Base-by-base conservation (phyloP, 2,329 filamentous ascomycete species). In the Fusarium sacchari region DNA sequence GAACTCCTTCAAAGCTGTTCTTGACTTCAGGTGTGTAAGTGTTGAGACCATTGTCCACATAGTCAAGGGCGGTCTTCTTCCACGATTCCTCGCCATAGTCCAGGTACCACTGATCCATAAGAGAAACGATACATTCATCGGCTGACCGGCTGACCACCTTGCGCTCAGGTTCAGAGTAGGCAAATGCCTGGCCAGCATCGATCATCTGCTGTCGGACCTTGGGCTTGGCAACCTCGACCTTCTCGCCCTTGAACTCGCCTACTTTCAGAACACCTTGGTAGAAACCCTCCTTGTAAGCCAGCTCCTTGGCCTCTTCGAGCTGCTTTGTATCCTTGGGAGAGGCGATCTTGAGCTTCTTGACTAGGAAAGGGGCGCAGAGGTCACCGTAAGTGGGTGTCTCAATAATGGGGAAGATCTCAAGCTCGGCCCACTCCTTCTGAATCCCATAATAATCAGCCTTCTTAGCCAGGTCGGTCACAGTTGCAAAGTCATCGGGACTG, bases 361-460 rank as follows among this genome's bases (percentile, higher is more conserved):
- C 93, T 67, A 99, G 86, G 77, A 91, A 89, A 74, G 93, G 92
- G 1, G 96, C 96, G 55, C 93, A 93, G 67, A 97, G 87, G 77
- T 97, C 92, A 60, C 94, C 95, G 79, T 96, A 97, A 5, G 90
- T 91, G 1, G 96, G 95, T 0, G 96, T 98, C 66, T 94, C 88
- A 73, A 97, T 97, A 77, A 99, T 93, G 59, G 96, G 94, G 69
- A 94, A 81, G 63, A 98, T 96, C 73, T 98, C 94, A 61, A 96
- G 86, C 80, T 97, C 93, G 7, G 93, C 95, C 96, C 96, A 99
- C 81, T 97, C 95, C 84, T 97, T 96, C 85, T 97, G 89, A 81
- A 99, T 98, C 58, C 93, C 93, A 83, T 99, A 97, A 86, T 94
- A 98, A 13, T 97, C 96, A 2, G 96, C 90, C 87, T 99, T 99